phyloP scores from a whole-genome alignment of 176 grass and related monocot species.

The Carex myosuroides region DNA sequence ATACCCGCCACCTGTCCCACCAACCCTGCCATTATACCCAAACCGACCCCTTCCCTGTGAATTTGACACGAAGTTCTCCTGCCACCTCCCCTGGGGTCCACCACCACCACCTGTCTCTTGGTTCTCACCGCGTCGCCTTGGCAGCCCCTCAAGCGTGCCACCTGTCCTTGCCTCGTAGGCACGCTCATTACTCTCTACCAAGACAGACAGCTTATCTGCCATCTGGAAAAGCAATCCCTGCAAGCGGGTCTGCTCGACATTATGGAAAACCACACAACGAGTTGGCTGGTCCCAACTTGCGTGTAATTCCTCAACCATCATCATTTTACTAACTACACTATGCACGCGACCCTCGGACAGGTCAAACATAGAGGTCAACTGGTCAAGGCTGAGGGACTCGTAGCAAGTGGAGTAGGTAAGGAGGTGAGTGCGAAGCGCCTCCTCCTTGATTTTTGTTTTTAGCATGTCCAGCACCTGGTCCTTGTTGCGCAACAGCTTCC shows the following conservation, averaged over 20 bases:
- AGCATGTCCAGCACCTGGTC: slow-evolving; percentile 77
- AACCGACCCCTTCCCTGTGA: slow-evolving; percentile 48
- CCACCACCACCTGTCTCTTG: slow-evolving; percentile 37
- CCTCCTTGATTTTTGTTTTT: slow-evolving; percentile 85
- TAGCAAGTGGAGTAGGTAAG: slow-evolving; percentile 74
- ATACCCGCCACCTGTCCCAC: slow-evolving; percentile 51
- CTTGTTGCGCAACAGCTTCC: slow-evolving; percentile 86
- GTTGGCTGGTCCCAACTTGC: slow-evolving; percentile 93
- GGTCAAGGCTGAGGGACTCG: slow-evolving; percentile 58
- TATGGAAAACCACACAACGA: slow-evolving; percentile 83
- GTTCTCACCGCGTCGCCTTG: slow-evolving; percentile 58
- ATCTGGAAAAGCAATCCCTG: slow-evolving; percentile 91
- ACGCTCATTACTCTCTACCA: slow-evolving; percentile 84
- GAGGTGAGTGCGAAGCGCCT: slow-evolving; percentile 79
- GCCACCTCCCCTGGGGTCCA: slow-evolving; percentile 49
- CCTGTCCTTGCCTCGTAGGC: slow-evolving; percentile 94
- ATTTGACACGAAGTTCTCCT: slow-evolving; percentile 58
- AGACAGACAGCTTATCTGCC: slow-evolving; percentile 73
- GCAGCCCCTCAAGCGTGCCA: slow-evolving; percentile 70
- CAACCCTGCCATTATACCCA: slow-evolving; percentile 47
- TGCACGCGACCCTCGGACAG: slow-evolving; percentile 55
- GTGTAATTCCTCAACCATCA: slow-evolving; percentile 84
- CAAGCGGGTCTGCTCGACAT: slow-evolving; percentile 77
- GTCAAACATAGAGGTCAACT: slow-evolving; percentile 84
- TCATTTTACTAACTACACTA: slow-evolving; percentile 91